Base-by-base conservation (phyloP, 179 eudicot genomes). In the Heliamphora pulchella region DNA sequence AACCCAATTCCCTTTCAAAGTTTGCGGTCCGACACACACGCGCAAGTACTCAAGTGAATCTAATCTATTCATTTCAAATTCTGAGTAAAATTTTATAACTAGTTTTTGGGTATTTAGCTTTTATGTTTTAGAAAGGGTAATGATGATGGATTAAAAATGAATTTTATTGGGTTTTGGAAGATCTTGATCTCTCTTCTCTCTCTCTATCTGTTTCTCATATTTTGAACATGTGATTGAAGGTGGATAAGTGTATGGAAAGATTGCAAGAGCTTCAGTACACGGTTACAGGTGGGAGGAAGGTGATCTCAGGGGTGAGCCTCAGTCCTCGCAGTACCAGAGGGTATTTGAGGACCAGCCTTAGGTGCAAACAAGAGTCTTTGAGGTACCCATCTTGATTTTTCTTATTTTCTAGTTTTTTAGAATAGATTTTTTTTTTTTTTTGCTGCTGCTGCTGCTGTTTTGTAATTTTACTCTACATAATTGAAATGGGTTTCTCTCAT, bases 221-320 rank as follows among this genome's bases (percentile, higher is more conserved):
- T 54, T 54, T 54, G 58, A 13, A 13, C 7, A 54, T 54, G 58
- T 54, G 7, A 7, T 77, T 71, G 78, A 76, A 92, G 98, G 97
- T 94, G 91, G 98, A 94, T 80, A 87, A 87, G 80, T 94, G 97
- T 87, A 88, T 91, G 93, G 93, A 86, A 59, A 80, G 98, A 83
- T 89, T 94, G 85, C 92, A 94, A 82, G 98, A 94, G 86, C 90
- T 94, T 71, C 97, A 93, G 65, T 87, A 90, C 82, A 91, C 93
- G 47, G 94, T 93, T 8, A 69, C 90, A 48, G 97, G 97, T 78
- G 97, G 98, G 51, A 86, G 57, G 14, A 94, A 94, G 84, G 84
- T 89, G 77, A 87, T 89, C 3, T 75, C 87, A 69, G 94, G 92
- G 1, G 91, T 88, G 20, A 89, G 82, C 82, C 90, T 91, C 48